phyloP scores from a whole-genome alignment of 805 yeast species.

The Pichia eremophila region DNA sequence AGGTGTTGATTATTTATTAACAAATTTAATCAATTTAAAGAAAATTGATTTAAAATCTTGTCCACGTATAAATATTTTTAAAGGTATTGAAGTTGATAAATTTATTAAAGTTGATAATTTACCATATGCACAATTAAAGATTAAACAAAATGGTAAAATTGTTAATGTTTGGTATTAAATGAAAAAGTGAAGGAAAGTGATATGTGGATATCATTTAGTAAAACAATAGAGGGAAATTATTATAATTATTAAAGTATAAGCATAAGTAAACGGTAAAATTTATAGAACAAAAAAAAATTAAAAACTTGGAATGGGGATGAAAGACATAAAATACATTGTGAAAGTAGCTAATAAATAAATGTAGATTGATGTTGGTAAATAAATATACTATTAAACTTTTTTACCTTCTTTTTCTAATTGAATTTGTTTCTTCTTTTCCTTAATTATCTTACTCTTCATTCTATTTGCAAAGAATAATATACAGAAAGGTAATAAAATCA shows the following conservation, averaged over 20 bases:
- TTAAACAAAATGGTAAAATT: conserved; percentile 38
- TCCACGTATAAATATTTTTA: conserved; percentile 55
- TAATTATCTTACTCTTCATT: conserved; percentile 9
- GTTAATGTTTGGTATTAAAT: conserved; percentile 45
- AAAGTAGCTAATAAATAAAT: too few relatives aligned
- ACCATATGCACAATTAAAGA: conserved; percentile 48
- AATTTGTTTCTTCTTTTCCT: conserved; percentile 4
- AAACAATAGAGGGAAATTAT: too few relatives aligned
- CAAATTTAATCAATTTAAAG: conserved; percentile 44
- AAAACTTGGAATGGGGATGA: not conserved
- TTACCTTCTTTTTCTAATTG: not conserved
- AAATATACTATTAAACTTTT: not conserved
- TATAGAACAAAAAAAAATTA: not conserved
- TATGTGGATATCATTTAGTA: not conserved
- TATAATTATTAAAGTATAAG: not conserved
- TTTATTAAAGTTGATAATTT: conserved; percentile 38
- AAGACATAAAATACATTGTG: too few relatives aligned
- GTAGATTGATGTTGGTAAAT: too few relatives aligned
- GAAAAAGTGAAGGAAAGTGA: not conserved
- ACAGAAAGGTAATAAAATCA: conserved; percentile 32
- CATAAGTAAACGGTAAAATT: not conserved
- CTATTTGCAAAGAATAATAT: conserved; percentile 20
- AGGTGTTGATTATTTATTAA: conserved; percentile 59
- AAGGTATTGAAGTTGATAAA: conserved; percentile 50
- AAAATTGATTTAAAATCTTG: conserved; percentile 62